Conservation (phyloP, 306 rosid genomes). For the Begonia peltatifolia region DNA sequence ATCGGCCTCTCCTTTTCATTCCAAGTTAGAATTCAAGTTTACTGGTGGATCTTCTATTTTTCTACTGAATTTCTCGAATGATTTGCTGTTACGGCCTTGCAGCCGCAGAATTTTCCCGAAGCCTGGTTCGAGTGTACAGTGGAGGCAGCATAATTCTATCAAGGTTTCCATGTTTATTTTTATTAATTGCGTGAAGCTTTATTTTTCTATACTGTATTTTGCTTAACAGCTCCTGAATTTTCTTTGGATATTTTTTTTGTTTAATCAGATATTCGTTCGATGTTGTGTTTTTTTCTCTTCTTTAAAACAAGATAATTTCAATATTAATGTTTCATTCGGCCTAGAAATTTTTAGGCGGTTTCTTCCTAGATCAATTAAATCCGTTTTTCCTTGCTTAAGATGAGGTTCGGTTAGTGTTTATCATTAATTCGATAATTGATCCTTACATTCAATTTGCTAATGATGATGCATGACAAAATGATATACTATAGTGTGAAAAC, state of each 20-base stretch:
- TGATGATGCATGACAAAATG: too few species aligned
- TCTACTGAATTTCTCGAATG: constrained; percentile 17
- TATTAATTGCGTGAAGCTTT: background rate
- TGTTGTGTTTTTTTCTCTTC: background rate
- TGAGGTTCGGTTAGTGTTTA: too few species aligned
- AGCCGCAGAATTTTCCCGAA: constrained; percentile 10
- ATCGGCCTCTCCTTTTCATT: constrained; percentile 14
- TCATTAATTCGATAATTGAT: too few species aligned
- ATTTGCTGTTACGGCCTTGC: constrained; percentile 15
- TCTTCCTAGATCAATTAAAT: too few species aligned
- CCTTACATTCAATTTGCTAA: too few species aligned
- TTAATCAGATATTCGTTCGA: background rate
- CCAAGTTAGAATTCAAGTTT: constrained; percentile 10
- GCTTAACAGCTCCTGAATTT: background rate
- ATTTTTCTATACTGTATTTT: background rate
- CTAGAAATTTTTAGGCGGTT: too few species aligned
- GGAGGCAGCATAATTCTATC: constrained; percentile 25
- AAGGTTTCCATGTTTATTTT: constrained; percentile 26
- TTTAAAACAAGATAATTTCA: background rate
- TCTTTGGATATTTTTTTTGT: background rate
- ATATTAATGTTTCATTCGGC: background rate
- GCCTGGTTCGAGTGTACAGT: constrained; percentile 11
- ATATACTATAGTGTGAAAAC: too few species aligned
- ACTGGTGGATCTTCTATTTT: constrained; percentile 7
- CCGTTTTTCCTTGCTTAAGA: too few species aligned